Evolutionary conservation across 192 early-diverging fungal genomes (phyloP), one percentile per base, ranked within the genome.

Genomic region (Martensiomyces pterosporus): DNA sequence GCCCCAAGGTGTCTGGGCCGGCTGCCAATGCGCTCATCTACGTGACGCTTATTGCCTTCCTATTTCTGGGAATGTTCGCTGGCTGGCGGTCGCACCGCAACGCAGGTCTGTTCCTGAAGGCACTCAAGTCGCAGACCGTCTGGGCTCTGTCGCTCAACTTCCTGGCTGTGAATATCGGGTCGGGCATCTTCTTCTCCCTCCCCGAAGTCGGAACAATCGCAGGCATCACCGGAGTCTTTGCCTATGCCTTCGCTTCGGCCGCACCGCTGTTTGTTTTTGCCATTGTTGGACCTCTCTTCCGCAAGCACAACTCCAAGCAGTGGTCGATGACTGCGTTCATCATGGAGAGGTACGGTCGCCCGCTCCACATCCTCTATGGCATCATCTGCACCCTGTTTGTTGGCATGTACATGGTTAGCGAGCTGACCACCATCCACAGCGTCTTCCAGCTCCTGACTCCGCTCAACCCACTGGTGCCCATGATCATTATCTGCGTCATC

Each of bases 321-420:
- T 77, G 84, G 45, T 84, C 85, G 2, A 76, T 87, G 46, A 82
- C 82, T 0, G 73, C 81, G 25, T 85, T 84, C 58, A 64, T 85
- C 24, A 67, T 76, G 47, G 69, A 75, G 56, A 79, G 85, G 24
- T 87, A 60, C 37, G 85, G 85, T 24, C 76, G 76, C 26, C 70
- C 78, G 14, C 62, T 79, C 24, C 80, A 80, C 36, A 59, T 79
- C 16, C 50, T 81, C 48, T 75, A 79, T 38, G 63, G 77, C 37
- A 35, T 84, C n/a, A 39, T 80, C 33, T 75, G 75, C 66, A 78
- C 84, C 23, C 56, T 85, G 26, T 76, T 82, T 48, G 80, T 84
- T 60, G 77, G 63, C 6, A 76, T 86, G 54, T 83, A 65, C 49
- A 63, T 84, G 45, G 76, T 77, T 42, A 80, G 81, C 25, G 85